A percentile compares a stretch with the other conserved stretches of the same genome.
Conservation (phyloP, 78 protist species). For the Cyanophora paradoxa region DNA sequence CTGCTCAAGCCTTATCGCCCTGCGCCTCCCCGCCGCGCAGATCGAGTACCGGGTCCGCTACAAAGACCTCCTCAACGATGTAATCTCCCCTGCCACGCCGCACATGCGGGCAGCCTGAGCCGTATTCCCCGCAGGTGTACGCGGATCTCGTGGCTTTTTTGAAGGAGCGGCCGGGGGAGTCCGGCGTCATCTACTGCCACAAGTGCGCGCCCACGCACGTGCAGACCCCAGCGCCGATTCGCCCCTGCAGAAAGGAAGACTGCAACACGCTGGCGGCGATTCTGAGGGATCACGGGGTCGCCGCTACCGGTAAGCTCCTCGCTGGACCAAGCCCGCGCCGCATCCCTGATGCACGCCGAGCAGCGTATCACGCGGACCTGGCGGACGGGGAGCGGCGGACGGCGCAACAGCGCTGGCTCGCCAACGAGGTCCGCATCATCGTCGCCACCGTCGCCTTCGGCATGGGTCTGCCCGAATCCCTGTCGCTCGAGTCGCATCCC, state of each 20-base stretch:
- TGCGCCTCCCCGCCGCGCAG: not conserved
- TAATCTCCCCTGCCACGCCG: too few species aligned
- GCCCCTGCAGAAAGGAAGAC: not conserved
- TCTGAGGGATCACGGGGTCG: not conserved
- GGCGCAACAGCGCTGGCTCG: not conserved
- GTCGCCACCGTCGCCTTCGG: slow-evolving; percentile 46
- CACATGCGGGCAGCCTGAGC: not conserved
- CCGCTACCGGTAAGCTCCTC: too few species aligned
- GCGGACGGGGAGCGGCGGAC: not conserved
- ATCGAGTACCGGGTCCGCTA: not conserved
- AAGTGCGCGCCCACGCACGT: not conserved
- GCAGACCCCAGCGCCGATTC: too few species aligned
- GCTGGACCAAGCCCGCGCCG: too few species aligned
- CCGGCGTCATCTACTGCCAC: slow-evolving; percentile 23
- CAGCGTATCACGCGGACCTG: slow-evolving; percentile 17
- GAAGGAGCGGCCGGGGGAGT: not conserved
- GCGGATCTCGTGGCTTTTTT: not conserved
- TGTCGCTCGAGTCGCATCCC: too few species aligned
- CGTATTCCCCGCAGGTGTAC: too few species aligned
- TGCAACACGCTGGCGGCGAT: slow-evolving; percentile 2
- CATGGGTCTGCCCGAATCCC: too few species aligned
- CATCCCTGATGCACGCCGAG: not conserved
- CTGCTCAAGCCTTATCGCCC: not conserved
- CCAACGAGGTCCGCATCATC: not conserved
- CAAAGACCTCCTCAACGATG: not conserved